Evolutionary conservation across 2,329 filamentous ascomycete genomes (phyloP).

Genomic region (Fulvia fulva): DNA sequence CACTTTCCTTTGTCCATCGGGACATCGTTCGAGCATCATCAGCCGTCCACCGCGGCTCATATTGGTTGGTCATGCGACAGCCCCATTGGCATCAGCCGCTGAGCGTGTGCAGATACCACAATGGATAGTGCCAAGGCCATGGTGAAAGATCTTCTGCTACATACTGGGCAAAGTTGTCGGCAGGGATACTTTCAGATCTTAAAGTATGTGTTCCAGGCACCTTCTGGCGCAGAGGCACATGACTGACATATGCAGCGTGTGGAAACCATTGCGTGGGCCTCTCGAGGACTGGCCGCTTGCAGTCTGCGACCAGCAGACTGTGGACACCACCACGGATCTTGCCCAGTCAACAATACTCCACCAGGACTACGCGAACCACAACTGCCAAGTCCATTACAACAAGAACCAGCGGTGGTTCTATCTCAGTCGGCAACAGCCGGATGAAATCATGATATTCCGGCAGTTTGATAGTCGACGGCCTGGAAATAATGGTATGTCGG

Average conservation of each 20-base stretch:
- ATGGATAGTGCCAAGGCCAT: background rate
- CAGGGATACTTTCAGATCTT: background rate
- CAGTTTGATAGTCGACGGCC: background rate
- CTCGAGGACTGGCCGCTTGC: slow-evolving; percentile 7
- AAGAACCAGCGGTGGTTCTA: slow-evolving; percentile 2
- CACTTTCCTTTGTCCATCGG: slow-evolving; percentile 2
- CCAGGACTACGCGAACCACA: slow-evolving; percentile 4
- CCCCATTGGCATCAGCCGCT: background rate
- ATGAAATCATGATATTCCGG: slow-evolving; percentile 7
- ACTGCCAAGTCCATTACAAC: slow-evolving; percentile 6
- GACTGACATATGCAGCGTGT: background rate
- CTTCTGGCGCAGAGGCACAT: no score
- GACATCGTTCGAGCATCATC: background rate
- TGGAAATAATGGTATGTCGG: slow-evolving; percentile 2
- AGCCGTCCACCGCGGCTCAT: slow-evolving; percentile 8
- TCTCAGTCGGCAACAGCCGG: background rate
- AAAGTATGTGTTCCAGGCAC: background rate
- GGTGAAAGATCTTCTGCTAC: background rate
- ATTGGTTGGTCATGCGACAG: background rate
- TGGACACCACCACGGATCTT: slow-evolving; percentile 1
- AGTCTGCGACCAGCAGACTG: slow-evolving; percentile 2
- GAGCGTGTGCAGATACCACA: background rate
- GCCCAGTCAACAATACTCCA: slow-evolving; percentile 1
- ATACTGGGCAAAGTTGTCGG: background rate
- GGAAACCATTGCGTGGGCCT: slow-evolving; percentile 5